Evolutionary conservation across 106 monocot genomes (phyloP).

Genomic region (Vanilla planifolia): DNA sequence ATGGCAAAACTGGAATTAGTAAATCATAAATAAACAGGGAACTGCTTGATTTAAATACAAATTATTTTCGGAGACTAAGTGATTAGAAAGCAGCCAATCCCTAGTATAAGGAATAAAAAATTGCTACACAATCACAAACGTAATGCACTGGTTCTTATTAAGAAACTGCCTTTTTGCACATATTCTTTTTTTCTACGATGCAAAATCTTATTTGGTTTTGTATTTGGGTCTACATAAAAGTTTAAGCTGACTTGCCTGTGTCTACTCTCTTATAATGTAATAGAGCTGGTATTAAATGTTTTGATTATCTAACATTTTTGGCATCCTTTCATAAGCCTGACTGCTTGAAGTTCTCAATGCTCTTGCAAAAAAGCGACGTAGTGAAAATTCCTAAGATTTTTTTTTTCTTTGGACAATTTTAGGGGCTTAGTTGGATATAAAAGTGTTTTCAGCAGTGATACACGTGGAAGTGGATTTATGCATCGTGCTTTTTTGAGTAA

Average conservation of each 20-base stretch:
- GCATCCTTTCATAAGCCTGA: neutral
- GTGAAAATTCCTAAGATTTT: neutral
- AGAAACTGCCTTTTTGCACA: too few species aligned
- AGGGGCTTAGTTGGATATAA: constrained; percentile 95
- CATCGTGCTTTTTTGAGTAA: constrained; percentile 88
- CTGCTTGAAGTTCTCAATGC: neutral
- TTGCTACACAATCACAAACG: too few species aligned
- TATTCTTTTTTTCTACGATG: neutral
- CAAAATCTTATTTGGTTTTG: neutral
- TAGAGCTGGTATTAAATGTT: neutral
- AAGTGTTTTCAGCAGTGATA: constrained; percentile 95
- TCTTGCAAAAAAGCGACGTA: neutral
- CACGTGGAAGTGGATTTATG: constrained; percentile 98
- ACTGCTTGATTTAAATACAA: too few species aligned
- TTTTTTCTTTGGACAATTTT: neutral
- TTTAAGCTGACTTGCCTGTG: neutral
- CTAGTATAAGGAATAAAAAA: too few species aligned
- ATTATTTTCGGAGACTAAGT: too few species aligned
- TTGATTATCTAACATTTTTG: neutral
- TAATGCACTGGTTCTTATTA: too few species aligned
- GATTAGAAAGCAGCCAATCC: too few species aligned
- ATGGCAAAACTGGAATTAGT: too few species aligned
- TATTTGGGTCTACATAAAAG: neutral
- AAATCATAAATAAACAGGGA: too few species aligned
- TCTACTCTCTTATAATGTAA: neutral